A percentile compares a stretch with the other conserved stretches of the same genome.
Evolutionary conservation across 2,329 filamentous ascomycete species (phyloP).

Genomic region (Sclerotinia sclerotiorum): DNA sequence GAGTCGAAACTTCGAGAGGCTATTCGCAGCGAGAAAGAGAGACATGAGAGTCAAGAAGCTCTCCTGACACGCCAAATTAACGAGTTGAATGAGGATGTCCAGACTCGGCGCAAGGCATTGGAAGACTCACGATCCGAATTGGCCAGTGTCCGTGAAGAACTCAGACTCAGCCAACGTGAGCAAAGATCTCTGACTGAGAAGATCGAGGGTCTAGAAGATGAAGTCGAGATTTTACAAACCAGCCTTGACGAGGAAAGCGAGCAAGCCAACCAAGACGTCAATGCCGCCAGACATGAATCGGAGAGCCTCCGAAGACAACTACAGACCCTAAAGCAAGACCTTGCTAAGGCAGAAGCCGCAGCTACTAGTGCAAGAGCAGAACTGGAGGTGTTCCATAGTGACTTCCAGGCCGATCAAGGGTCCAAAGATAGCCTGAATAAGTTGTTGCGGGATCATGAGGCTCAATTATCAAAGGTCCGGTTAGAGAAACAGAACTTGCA

Average conservation of each 20-base stretch:
- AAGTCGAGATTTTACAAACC: slow-evolving; percentile 71
- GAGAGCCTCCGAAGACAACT: slow-evolving; percentile 49
- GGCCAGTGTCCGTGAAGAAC: slow-evolving; percentile 64
- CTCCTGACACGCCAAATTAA: slow-evolving; percentile 71
- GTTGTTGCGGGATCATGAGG: slow-evolving; percentile 58
- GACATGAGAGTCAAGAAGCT: slow-evolving; percentile 70
- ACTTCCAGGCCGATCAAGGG: slow-evolving; percentile 39
- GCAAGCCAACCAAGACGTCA: slow-evolving; percentile 52
- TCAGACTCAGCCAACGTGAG: slow-evolving; percentile 66
- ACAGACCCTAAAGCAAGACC: slow-evolving; percentile 39
- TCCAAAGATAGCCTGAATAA: slow-evolving; percentile 54
- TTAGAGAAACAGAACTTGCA: slow-evolving; percentile 64
- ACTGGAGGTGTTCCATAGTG: slow-evolving; percentile 38
- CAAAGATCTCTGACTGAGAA: slow-evolving; percentile 63
- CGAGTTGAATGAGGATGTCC: slow-evolving; percentile 69
- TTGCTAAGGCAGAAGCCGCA: slow-evolving; percentile 37
- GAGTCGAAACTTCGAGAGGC: slow-evolving; percentile 67
- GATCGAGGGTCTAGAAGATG: slow-evolving; percentile 68
- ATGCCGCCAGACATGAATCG: slow-evolving; percentile 45
- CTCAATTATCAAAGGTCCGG: slow-evolving; percentile 55
- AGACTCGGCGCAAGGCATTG: slow-evolving; percentile 63
- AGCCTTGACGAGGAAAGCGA: slow-evolving; percentile 58
- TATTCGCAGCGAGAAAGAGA: slow-evolving; percentile 68
- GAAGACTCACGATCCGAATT: slow-evolving; percentile 67
- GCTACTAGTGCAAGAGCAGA: slow-evolving; percentile 36